A percentile compares a stretch with the other conserved stretches of the same genome.
These are phyloP conservation scores for Lepidium aucheri DNA, from an alignment of 345 rosid genomes.

Conservation along the genomic window DNA sequence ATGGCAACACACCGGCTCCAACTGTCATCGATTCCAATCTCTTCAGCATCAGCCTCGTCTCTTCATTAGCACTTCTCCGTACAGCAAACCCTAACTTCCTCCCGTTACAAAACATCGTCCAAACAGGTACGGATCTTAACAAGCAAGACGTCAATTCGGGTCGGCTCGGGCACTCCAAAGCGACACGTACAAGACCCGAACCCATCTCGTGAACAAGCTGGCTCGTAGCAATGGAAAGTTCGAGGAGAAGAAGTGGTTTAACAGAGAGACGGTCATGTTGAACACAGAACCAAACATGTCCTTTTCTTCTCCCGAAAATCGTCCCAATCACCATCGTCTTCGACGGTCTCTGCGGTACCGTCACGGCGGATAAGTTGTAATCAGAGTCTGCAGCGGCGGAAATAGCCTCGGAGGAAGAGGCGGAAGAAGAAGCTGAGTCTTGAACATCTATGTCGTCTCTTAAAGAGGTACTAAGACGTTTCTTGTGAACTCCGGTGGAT, in stretches of 20 bases:
- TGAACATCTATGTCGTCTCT: slow-evolving; percentile 44
- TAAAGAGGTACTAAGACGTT: slow-evolving; percentile 69
- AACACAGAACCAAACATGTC: slow-evolving; percentile 86
- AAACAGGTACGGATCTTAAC: slow-evolving; percentile 58
- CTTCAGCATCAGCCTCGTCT: slow-evolving; percentile 50
- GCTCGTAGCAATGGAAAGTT: slow-evolving; percentile 59
- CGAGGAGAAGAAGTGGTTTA: slow-evolving; percentile 63
- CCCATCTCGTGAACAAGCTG: slow-evolving; percentile 70
- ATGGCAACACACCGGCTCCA: slow-evolving; percentile 74
- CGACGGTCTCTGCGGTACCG: slow-evolving; percentile 44
- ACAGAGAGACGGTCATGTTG: slow-evolving; percentile 71
- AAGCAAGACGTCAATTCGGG: slow-evolving; percentile 43
- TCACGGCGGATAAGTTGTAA: slow-evolving; percentile 16
- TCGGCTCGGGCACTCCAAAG: slow-evolving; percentile 52
- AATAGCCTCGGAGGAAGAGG: slow-evolving; percentile 24
- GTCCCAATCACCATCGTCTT: slow-evolving; percentile 83
- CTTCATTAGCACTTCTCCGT: slow-evolving; percentile 40
- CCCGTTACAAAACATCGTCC: slow-evolving; percentile 70
- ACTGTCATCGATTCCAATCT: slow-evolving; percentile 64
- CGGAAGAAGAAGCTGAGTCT: slow-evolving; percentile 26
- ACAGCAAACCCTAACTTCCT: slow-evolving; percentile 52
- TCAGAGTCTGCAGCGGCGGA: background rate
- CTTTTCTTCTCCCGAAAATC: slow-evolving; percentile 65
- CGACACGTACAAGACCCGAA: slow-evolving; percentile 63
- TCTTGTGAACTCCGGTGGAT: slow-evolving; percentile 34